phyloP scores from a whole-genome alignment of 768 basidiomycete genomes.

The Rhodosporidiobolus sp. region DNA sequence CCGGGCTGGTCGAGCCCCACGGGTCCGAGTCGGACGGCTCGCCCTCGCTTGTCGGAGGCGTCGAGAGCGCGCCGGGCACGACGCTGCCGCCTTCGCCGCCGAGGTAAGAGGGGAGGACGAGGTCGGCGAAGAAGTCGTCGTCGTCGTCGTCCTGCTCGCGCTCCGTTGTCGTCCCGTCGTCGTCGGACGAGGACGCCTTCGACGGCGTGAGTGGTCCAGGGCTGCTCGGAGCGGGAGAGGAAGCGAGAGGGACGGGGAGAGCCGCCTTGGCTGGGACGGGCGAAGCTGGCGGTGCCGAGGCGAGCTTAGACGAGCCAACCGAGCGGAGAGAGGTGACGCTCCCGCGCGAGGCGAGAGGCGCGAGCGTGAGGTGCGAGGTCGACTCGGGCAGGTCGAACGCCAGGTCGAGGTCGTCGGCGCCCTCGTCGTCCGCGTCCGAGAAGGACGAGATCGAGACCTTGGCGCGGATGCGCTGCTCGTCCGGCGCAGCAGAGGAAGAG shows the following conservation, averaged over 20 bases:
- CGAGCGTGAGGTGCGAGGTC: background rate
- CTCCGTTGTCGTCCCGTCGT: background rate
- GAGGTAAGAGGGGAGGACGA: constrained; percentile 34
- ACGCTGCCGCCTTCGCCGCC: background rate
- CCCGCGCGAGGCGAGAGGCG: background rate
- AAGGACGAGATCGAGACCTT: constrained; percentile 16
- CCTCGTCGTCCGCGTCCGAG: background rate
- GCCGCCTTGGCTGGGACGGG: background rate
- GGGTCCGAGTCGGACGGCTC: constrained; percentile 18
- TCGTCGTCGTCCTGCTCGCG: constrained; percentile 28
- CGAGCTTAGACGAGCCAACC: background rate
- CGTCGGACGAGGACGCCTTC: background rate
- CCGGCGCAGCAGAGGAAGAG: background rate
- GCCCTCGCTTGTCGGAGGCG: constrained; percentile 31
- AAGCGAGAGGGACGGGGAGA: background rate
- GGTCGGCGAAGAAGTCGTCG: constrained; percentile 34
- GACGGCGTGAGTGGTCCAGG: background rate
- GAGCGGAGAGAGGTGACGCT: background rate
- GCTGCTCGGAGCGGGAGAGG: background rate
- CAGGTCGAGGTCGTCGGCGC: constrained; percentile 7
- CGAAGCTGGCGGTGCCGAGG: background rate
- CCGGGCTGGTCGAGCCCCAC: background rate
- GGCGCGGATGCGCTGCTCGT: background rate
- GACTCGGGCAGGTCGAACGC: constrained; percentile 7
- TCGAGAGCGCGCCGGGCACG: background rate